Evolutionary conservation across 176 grass and related monocot genomes (phyloP), one percentile per base, ranked within the genome.

Genomic region (Hyparrhenia diplandra): DNA sequence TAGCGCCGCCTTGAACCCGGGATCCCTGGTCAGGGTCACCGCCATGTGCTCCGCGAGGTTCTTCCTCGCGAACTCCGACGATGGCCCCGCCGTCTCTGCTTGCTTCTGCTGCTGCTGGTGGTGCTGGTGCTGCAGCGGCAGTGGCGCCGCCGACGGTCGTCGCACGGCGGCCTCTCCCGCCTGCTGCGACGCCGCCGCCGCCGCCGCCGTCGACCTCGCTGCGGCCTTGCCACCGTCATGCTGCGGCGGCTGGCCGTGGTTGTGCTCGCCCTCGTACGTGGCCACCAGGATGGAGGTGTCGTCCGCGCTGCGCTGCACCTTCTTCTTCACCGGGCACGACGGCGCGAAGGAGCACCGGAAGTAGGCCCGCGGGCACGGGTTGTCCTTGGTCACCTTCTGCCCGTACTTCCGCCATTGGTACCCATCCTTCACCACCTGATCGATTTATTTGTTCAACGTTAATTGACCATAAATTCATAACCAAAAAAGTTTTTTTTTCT

Each of bases 351-450:
- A 94, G 70, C 95, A 97, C 47, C 92, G 71, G 75, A 92, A 97
- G 76, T 97, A 97, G 67, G 95, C 95, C 21, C 92, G 74, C 20
- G 95, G 95, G 64, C 87, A 94, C 18, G 92, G 95, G 78, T 97
- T 97, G 83, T 97, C 95, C 81, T 89, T 92, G 20, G 95, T 97
- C 59, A 97, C 95, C 76, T 97, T 97, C 71, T 97, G 95, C 1
- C 94, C 95, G 62, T 97, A 97, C 17, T 97, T 97, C 10, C 92
- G 87, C 94, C 94, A 97, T 80, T 97, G 94, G 59, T 92, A 92
- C 57, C 92, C 94, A 45, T 97, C 94, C 39, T 88, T 97, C 32
- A 97, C 90, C 10, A 97, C 88, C 94, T 97, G 80, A 52, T 18
- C 18, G 17, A 16, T 49, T 45, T 11, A 11, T 49, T 18, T 5